Base-by-base conservation (phyloP, 2,329 filamentous ascomycete genomes). In the Boeremia lycopersici region DNA sequence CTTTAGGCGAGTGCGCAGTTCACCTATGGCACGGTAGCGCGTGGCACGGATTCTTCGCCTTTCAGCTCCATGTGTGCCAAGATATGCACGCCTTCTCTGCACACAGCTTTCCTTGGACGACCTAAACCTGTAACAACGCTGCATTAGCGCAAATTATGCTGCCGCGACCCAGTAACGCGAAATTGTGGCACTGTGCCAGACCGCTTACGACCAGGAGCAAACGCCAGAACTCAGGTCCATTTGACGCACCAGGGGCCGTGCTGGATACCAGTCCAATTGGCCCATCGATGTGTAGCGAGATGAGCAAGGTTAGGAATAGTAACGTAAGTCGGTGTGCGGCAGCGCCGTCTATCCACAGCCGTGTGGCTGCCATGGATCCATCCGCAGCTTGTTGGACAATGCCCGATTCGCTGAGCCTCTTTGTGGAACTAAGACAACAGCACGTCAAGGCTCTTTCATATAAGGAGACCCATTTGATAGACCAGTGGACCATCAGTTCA, bases 381-480 rank as follows among this genome's bases (percentile, higher is more conserved):
- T 64, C 48, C 60, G 55, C 61, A 65, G 61, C 58, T 53, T 39
- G 48, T 38, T 57, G 52, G 45, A 53, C 46, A 48, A 50, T 41
- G 34, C 57, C 31, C 46, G 54, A 56, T 59, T 49, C 39, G 59
- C 55, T 57, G 30, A 38, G 38, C 35, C 48, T 63, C 55, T 60
- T 43, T 44, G 42, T 36, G 40, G 29, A 49, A 40, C 53, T 49
- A 57, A 59, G 41, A 52, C 36, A 57, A 46, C 41, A 52, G 52
- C 44, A 57, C 31, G 47, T 56, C 54, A 34, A 36, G n/a, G 42
- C 25, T 59, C 48, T 56, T 59, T 60, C 60, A 61, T 65, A 65
- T 65, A 65, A 61, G 51, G 31, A 13, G 15, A 26, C 19, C 47
- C 12, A 33, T n/a, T 15, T 13, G 11, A 26, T 11, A 41, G 29